These are phyloP conservation scores for Mycena sanguinolenta DNA, from an alignment of 768 basidiomycete genomes.

Conservation along the genomic window DNA sequence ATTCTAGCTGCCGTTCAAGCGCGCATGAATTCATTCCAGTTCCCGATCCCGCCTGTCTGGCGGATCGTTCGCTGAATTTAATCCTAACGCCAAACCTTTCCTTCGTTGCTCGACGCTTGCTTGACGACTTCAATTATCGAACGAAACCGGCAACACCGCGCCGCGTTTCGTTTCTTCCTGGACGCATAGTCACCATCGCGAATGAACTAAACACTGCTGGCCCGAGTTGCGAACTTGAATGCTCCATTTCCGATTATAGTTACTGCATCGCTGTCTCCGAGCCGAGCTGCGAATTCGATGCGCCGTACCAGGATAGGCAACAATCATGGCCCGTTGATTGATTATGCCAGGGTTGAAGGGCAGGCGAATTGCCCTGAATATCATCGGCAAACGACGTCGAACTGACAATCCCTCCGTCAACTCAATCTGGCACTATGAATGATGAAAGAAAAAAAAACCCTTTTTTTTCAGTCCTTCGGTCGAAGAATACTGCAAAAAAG, in stretches of 20 bases:
- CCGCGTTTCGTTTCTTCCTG: neutral
- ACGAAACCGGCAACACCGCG: conserved; percentile 3
- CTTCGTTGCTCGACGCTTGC: conserved; percentile 2
- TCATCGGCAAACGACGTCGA: neutral
- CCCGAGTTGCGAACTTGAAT: conserved; percentile 20
- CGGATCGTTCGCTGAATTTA: conserved; percentile 16
- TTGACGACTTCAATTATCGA: neutral
- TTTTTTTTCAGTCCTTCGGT: neutral
- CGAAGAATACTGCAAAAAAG: neutral
- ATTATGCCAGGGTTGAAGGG: conserved; percentile 17
- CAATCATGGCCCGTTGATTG: conserved; percentile 13
- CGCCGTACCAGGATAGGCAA: neutral
- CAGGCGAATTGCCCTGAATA: conserved; percentile 17
- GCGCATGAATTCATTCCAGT: neutral
- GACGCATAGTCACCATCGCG: conserved; percentile 3
- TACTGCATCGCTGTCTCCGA: conserved; percentile 1
- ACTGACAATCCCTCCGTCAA: neutral
- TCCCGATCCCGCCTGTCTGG: conserved; percentile 11
- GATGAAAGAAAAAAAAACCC: neutral
- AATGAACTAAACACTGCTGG: neutral
- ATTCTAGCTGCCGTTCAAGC: conserved; percentile 12
- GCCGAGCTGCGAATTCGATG: conserved; percentile 17
- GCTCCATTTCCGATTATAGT: conserved; percentile 13
- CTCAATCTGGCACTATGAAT: conserved; percentile 1
- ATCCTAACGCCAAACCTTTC: neutral